phyloP scores from a whole-genome alignment of 306 rosid species.

The Acacia melanoxylon region DNA sequence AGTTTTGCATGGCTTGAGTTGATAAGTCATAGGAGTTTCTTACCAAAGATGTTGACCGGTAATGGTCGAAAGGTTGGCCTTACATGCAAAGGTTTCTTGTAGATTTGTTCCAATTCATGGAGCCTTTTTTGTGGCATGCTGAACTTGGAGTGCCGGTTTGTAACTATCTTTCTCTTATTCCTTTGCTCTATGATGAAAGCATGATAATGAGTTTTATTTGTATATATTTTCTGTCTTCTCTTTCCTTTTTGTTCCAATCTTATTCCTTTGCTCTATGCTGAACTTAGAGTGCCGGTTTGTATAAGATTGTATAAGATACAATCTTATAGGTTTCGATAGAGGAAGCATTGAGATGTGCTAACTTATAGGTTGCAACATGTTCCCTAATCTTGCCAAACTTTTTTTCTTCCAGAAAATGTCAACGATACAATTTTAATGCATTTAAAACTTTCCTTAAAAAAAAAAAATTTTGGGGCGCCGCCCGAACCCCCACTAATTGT shows the following conservation, averaged over 20 bases:
- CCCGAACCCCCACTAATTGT: no score
- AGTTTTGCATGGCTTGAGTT: slow-evolving; percentile 99
- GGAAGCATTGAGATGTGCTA: no score
- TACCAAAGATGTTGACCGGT: slow-evolving; percentile 93
- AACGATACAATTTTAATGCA: no score
- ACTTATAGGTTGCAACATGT: no score
- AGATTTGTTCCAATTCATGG: slow-evolving; percentile 92
- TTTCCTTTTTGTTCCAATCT: slow-evolving; percentile 17
- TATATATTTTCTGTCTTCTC: not conserved
- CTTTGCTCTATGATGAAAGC: not conserved
- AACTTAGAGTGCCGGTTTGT: no score
- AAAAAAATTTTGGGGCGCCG: no score
- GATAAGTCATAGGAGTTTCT: slow-evolving; percentile 91
- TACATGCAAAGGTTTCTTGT: slow-evolving; percentile 84
- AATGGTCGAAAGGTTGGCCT: slow-evolving; percentile 96
- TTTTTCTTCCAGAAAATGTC: no score
- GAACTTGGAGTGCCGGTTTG: slow-evolving; percentile 87
- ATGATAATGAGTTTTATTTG: not conserved
- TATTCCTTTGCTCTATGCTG: no score
- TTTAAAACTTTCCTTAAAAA: no score
- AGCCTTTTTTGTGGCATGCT: slow-evolving; percentile 94
- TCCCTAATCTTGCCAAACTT: no score
- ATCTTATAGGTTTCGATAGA: no score
- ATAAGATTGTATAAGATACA: no score
- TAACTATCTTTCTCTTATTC: slow-evolving; percentile 25